A percentile compares a stretch with the other conserved stretches of the same genome.
Conservation (phyloP, 2,329 filamentous ascomycete genomes). For the Podosphaera xanthii region DNA sequence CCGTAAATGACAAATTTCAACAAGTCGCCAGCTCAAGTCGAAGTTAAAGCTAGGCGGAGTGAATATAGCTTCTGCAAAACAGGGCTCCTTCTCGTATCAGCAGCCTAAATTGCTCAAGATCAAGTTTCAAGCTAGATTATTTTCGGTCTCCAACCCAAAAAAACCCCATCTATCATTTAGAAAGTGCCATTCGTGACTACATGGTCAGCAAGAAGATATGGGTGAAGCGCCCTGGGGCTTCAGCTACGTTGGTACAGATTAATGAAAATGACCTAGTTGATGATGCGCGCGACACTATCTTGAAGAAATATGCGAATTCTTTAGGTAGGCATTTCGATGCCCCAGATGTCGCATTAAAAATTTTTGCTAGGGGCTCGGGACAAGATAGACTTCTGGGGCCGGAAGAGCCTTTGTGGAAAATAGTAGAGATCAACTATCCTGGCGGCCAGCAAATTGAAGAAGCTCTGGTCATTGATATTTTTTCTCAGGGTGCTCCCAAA, state of each 20-base stretch:
- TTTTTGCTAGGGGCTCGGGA: conserved; percentile 44
- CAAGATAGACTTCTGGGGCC: conserved; percentile 54
- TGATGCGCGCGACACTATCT: conserved; percentile 76
- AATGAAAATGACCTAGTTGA: conserved; percentile 80
- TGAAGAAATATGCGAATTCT: conserved; percentile 85
- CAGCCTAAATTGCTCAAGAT: no score
- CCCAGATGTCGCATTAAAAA: conserved; percentile 65
- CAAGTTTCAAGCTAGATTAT: no score
- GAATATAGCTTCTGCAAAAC: background rate
- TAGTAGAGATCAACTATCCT: conserved; percentile 63
- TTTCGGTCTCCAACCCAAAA: background rate
- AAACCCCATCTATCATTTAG: background rate
- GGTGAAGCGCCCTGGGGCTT: conserved; percentile 72
- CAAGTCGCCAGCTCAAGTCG: background rate
- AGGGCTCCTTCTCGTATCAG: background rate
- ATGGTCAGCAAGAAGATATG: conserved; percentile 68
- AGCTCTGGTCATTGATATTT: conserved; percentile 75
- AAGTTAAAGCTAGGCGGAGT: background rate
- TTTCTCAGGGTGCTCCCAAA: conserved; percentile 51
- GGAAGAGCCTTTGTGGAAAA: conserved; percentile 60
- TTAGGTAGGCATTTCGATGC: conserved; percentile 74
- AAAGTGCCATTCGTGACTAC: background rate
- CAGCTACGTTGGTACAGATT: conserved; percentile 68
- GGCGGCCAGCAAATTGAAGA: conserved; percentile 75
- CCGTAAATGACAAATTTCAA: background rate